Evolutionary conservation across 805 yeast species (phyloP).

Genomic region (Yamadazyma sp.): DNA sequence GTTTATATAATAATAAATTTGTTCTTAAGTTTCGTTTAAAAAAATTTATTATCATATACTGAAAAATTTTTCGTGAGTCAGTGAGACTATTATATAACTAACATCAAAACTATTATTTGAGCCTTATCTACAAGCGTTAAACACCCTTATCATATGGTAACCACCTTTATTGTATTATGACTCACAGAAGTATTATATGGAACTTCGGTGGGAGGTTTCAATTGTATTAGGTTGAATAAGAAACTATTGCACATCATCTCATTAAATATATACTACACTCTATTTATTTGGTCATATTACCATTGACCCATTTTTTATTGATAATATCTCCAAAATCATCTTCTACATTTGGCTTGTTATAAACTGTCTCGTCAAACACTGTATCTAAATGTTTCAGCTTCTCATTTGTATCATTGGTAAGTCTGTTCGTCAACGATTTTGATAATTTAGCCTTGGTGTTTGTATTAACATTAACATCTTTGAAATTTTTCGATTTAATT

Average conservation of each 20-base stretch:
- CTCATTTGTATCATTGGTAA: slow-evolving; percentile 20
- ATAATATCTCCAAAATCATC: slow-evolving; percentile 7
- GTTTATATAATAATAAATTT: slow-evolving; percentile 3
- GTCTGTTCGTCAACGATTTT: slow-evolving; percentile 55
- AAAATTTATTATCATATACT: slow-evolving; percentile 11
- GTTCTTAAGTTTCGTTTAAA: slow-evolving; percentile 6
- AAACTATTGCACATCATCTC: too few species aligned
- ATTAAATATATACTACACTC: neutral
- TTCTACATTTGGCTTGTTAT: neutral
- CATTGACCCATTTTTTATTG: slow-evolving; percentile 10
- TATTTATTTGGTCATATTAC: slow-evolving; percentile 5
- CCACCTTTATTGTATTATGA: too few species aligned
- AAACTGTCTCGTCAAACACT: slow-evolving; percentile 1
- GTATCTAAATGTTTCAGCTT: slow-evolving; percentile 12
- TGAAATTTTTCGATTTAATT: slow-evolving; percentile 31
- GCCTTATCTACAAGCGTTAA: too few species aligned
- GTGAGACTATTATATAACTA: too few species aligned
- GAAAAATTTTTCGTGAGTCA: slow-evolving; percentile 10
- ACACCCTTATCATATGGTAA: too few species aligned
- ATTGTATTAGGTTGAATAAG: too few species aligned
- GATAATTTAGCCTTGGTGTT: slow-evolving; percentile 58
- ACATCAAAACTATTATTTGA: too few species aligned
- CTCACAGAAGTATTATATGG: too few species aligned
- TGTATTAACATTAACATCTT: slow-evolving; percentile 25
- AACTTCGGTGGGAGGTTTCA: too few species aligned